These are phyloP conservation scores for Lactarius tabidus DNA, from an alignment of 768 basidiomycete species.

Conservation along the genomic window DNA sequence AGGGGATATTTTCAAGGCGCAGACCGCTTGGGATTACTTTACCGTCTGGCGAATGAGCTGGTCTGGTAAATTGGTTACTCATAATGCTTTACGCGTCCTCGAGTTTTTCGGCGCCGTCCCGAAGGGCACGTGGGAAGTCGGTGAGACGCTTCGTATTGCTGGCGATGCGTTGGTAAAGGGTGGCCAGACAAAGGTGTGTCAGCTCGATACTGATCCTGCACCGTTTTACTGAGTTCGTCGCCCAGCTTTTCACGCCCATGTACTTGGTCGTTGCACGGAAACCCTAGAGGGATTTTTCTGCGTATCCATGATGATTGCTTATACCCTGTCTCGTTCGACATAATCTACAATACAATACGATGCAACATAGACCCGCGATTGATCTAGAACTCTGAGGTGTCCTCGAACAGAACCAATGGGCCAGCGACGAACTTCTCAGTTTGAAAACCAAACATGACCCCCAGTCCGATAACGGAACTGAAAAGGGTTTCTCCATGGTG, in stretches of 20 bases:
- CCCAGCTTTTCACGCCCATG: constrained; percentile 85
- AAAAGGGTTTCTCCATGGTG: not conserved
- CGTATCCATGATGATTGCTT: not conserved
- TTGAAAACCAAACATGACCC: not conserved
- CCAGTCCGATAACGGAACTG: not conserved
- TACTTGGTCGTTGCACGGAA: constrained; percentile 52
- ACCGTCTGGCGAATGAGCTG: constrained; percentile 88
- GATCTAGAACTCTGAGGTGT: not conserved
- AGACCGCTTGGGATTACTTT: constrained; percentile 89
- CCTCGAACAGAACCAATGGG: not conserved
- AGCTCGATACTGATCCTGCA: not conserved
- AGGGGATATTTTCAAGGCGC: constrained; percentile 87
- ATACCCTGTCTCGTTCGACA: not conserved
- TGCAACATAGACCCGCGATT: not conserved
- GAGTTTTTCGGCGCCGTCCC: constrained; percentile 80
- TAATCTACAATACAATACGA: constrained; percentile 1
- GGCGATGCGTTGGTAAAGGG: constrained; percentile 73
- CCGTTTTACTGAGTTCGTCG: constrained; percentile 2
- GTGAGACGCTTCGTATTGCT: constrained; percentile 85
- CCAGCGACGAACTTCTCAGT: not conserved
- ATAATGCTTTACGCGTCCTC: constrained; percentile 69
- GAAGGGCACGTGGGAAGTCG: constrained; percentile 89
- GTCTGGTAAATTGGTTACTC: constrained; percentile 80
- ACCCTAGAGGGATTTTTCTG: constrained; percentile 2
- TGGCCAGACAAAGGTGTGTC: constrained; percentile 75